Base-by-base conservation (phyloP, 176 grass and related monocot species). In the Cenchrus americanus region DNA sequence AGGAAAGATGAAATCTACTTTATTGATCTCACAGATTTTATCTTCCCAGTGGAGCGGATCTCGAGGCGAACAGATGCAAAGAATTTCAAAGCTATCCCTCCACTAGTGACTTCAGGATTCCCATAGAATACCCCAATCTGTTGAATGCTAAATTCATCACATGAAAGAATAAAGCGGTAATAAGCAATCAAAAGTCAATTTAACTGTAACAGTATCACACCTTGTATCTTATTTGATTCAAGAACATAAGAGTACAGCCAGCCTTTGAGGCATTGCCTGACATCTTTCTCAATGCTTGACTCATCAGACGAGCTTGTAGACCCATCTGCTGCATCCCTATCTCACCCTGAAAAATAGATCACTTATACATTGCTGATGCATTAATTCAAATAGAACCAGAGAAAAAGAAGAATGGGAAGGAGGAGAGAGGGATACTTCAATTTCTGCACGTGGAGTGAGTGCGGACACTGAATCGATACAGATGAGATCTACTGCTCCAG, bases 181-280 rank as follows among this genome's bases (percentile, higher is more conserved):
- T 68, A 55, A 85, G 61, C 41, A 79, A 6, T 74, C 23, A 50
- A 54, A 24, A 83, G 41, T 44, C 23, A 82, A 86, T 65, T 22
- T 69, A 55, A 3, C 66, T 79, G 30, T 69, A 24, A 8, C 34
- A 84, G 42, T 68, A 26, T 5, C 66, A 82, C 46, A 96, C 96
- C 91, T 98, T 98, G 81, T 99, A 99, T 99, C 96, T 90, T 88
- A 99, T 99, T 79, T 99, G 96, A 94, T 99, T 99, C 76, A 99
- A 89, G 83, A 99, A 99, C 82, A 99, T 99, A 64, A 99, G 88
- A 82, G 96, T 99, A 89, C 96, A 99, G 48, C 96, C 91, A 90
- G 96, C 93, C 78, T 99, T 99, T 46, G 93, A 99, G 26, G 96
- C 96, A 92, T 99, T 99, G 41, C 96, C 93, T 41, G 93, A 99